Evolutionary conservation across 2,329 filamentous ascomycete species (phyloP).

Genomic region (Aspergillus clavatus): DNA sequence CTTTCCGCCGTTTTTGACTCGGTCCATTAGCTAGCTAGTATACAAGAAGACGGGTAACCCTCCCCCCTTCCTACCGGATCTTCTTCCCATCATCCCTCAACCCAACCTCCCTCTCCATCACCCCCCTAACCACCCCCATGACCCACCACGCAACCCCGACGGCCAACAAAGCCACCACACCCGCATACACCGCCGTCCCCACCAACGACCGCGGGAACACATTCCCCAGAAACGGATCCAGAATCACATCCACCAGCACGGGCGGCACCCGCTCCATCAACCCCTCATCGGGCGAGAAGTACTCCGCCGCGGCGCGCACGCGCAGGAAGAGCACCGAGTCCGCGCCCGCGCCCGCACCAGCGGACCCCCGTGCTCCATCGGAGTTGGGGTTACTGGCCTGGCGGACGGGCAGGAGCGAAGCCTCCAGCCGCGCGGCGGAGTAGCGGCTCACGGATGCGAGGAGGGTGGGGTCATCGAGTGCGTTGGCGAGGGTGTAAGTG

Average conservation of each 20-base stretch:
- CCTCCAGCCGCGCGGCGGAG: slow-evolving; percentile 48
- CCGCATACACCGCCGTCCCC: slow-evolving; percentile 66
- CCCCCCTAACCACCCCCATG: slow-evolving; percentile 20
- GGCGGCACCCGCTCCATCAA: slow-evolving; percentile 72
- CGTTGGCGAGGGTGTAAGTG: slow-evolving; percentile 56
- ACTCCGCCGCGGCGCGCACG: slow-evolving; percentile 74
- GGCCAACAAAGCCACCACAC: slow-evolving; percentile 52
- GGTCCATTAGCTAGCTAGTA: no score
- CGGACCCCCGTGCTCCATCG: not conserved
- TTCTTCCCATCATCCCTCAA: slow-evolving; percentile 12
- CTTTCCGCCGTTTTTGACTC: no score
- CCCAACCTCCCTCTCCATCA: slow-evolving; percentile 10
- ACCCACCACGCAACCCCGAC: slow-evolving; percentile 43
- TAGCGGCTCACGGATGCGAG: slow-evolving; percentile 62
- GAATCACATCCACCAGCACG: slow-evolving; percentile 72
- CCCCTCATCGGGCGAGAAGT: slow-evolving; percentile 67
- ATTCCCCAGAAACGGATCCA: slow-evolving; percentile 81
- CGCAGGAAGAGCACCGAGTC: slow-evolving; percentile 65
- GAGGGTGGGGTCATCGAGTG: slow-evolving; percentile 60
- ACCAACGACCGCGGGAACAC: slow-evolving; percentile 72
- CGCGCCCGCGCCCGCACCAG: slow-evolving; percentile 19
- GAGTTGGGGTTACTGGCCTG: no score
- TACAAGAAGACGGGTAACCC: not conserved
- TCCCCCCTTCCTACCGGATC: slow-evolving; percentile 10
- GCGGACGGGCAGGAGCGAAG: slow-evolving; percentile 12